These are phyloP conservation scores for Ustilago cynodontis DNA, from an alignment of 1,284 basidiomycete genomes.

Conservation along the genomic window DNA sequence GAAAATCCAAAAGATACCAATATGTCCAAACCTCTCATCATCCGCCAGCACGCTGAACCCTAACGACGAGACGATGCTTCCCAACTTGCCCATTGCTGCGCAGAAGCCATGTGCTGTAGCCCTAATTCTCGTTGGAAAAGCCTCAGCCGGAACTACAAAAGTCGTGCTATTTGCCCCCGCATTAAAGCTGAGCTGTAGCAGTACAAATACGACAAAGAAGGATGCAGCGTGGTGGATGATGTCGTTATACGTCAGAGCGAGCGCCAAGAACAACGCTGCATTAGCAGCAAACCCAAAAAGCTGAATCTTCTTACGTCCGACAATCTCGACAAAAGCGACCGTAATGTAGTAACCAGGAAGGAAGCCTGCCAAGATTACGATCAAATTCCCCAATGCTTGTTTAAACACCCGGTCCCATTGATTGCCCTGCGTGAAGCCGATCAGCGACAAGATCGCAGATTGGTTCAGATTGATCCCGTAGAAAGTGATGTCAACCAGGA, in stretches of 20 bases:
- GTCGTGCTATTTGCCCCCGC: conserved; percentile 83
- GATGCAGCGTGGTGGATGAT: conserved; percentile 72
- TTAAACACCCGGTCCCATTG: conserved; percentile 73
- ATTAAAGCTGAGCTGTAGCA: conserved; percentile 73
- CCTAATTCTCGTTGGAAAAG: conserved; percentile 81
- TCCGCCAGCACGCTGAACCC: conserved; percentile 46
- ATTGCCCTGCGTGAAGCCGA: conserved; percentile 73
- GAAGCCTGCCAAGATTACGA: conserved; percentile 55
- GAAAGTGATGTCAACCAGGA: conserved; percentile 77
- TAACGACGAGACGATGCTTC: conserved; percentile 72
- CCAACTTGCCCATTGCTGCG: conserved; percentile 72
- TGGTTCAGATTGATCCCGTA: conserved; percentile 84
- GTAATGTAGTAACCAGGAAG: conserved; percentile 63
- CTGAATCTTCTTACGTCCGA: conserved; percentile 67
- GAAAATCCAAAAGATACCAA: conserved; percentile 59
- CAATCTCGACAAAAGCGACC: conserved; percentile 34
- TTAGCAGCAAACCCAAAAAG: conserved; percentile 62
- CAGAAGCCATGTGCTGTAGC: conserved; percentile 72
- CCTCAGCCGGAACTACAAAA: conserved; percentile 79
- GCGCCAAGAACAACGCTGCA: conserved; percentile 57
- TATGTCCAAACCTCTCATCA: conserved; percentile 26
- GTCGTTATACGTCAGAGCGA: conserved; percentile 58
- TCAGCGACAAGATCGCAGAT: conserved; percentile 77
- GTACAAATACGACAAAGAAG: conserved; percentile 82
- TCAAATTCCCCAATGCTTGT: conserved; percentile 71